Evolutionary conservation across 805 yeast genomes (phyloP).

Genomic region (Starmerella potacharoeniae): DNA sequence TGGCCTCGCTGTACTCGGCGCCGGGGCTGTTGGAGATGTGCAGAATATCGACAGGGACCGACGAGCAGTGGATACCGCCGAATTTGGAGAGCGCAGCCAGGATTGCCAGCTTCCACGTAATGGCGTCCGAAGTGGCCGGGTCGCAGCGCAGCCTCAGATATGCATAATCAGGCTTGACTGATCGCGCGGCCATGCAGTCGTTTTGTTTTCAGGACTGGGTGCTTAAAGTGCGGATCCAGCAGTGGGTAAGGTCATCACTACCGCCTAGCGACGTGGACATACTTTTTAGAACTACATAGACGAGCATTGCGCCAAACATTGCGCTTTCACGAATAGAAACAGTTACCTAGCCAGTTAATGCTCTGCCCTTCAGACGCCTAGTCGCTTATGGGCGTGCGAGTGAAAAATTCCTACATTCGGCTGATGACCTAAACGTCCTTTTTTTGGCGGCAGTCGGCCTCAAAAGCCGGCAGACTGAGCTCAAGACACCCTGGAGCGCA

Average conservation of each 20-base stretch:
- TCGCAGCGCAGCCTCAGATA: conserved; percentile 24
- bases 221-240: too few species aligned
- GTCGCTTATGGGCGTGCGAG: too few species aligned
- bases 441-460: not conserved
- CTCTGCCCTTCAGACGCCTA: too few species aligned
- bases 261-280: too few species aligned
- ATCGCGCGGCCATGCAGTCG: conserved; percentile 10
- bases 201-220: too few species aligned
- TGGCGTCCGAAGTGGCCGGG: conserved; percentile 20
- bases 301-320: too few species aligned
- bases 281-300: too few species aligned
- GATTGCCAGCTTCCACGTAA: conserved; percentile 27
- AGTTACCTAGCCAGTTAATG: too few species aligned
- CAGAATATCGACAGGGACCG: conserved; percentile 26
- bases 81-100: conserved; percentile 19
- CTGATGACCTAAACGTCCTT: not conserved
- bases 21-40: not conserved
- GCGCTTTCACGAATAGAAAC: too few species aligned
- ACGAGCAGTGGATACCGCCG: conserved; percentile 26
- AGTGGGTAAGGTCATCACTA: too few species aligned
- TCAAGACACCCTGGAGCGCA: not conserved
- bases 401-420: too few species aligned
- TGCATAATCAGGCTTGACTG: conserved; percentile 26
- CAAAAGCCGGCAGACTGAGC: not conserved
- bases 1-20: conserved; percentile 8